Base-by-base conservation (phyloP, 2,329 filamentous ascomycete species). In the Stagonosporopsis cucurbitacearum region DNA sequence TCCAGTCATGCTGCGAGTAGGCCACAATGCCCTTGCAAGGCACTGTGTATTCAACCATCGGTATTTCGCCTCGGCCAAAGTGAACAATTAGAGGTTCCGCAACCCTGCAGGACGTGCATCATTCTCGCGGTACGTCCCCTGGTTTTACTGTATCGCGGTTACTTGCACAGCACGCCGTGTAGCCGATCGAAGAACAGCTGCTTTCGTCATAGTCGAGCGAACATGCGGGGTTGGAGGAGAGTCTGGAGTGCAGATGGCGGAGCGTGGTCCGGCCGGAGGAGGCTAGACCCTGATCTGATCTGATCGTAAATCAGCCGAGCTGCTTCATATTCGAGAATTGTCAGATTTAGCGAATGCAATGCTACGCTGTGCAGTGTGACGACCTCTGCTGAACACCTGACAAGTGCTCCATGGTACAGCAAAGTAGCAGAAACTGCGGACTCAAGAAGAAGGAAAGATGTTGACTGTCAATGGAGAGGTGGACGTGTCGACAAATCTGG, bases 1-100 rank as follows among this genome's bases (percentile, higher is more conserved):
- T 52, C 59, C 59, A 62, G 9, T 57, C 51, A 32, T 62, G 57
- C 39, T 62, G 59, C 4, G 54, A 57, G 50, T 59, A 59, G 19
- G 59, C 57, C 15, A 62, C 50, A 48, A 62, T 62, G 47, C 54
- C 59, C 47, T 59, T 59, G 32, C 57, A 59, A 7, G 59, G 50
- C 19, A 62, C 43, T 23, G 59, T 62, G 43, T 58, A 62, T 39
- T 50, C 46, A 20, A 40, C 30, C 45, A 54, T 56, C 35, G 23
- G n/a, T 41, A 36, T 41, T 43, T 33, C 32, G 47, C 17, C 13
- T 4, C 6, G 28, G 6, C 2, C 23, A 26, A 7, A 15, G 15
- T 15, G 5, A 32, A n/a, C 3, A 32, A 32, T 32, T 32, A 25
- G 17, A 37, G n/a, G 39, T 26, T 28, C 39, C 17, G 22, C 39